Evolutionary conservation across 2,329 filamentous ascomycete genomes (phyloP), one percentile per base, ranked within the genome.

Genomic region (Colletotrichum sp.): DNA sequence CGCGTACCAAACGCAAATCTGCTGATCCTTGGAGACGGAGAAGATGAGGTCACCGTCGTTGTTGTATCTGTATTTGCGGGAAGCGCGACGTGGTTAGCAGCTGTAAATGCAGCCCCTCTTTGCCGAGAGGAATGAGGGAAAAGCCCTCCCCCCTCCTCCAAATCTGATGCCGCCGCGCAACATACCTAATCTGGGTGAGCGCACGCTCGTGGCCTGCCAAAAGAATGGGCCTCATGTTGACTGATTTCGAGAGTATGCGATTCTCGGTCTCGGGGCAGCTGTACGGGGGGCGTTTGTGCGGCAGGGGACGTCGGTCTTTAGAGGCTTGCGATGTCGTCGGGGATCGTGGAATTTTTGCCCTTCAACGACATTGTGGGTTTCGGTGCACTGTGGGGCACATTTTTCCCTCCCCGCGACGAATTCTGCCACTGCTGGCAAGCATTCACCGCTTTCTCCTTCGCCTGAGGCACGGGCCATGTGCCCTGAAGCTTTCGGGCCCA

Each of bases 21-120:
- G 92, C 88, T 98, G 96, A 87, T 99, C 96, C 89, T 99, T 99
- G 81, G 95, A 92, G 77, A 96, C 95, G 79, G 96, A 98, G 90
- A 99, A 98, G 85, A 99, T 93, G 80, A 99, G 92, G 85, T 99
- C 97, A 88, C 97, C 97, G 88, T 99, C 97, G 87, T 93, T 92
- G 88, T 96, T 98, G 89, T 95, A 98, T 85, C 94, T 95, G 76
- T 65, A 49, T 59, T 11, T 32, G 64, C 44, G 25, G 44, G 34
- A 62, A 36, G 52, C 70, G 65, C 71, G 19, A 39, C 30, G 32
- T 52, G 39, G 75, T 77, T 63, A 77, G 75, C 63, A 70, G 39
- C 19, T 66, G 69, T 71, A 49, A 22, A 30, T 30, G 59, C 19
- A 61, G 59, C 59, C 64, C 64, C 49, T 76, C 49, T 30, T 55